A percentile compares a stretch with the other conserved stretches of the same genome.
Conservation (phyloP, 1,284 basidiomycete genomes). For the Irpex rosettiformis region DNA sequence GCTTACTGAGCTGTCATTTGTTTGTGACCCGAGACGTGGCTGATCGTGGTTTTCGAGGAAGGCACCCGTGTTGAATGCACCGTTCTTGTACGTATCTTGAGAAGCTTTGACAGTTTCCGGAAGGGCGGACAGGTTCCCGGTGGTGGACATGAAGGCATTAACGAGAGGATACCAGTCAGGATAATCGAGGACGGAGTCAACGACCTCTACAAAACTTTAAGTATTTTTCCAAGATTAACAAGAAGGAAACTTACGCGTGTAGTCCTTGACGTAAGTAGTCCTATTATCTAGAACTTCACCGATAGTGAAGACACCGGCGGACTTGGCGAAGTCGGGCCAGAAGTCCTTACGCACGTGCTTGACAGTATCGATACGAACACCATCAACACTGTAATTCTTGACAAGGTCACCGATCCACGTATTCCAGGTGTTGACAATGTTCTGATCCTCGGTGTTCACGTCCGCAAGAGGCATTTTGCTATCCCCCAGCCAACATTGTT, state of each 20-base stretch:
- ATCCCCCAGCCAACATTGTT: conserved; percentile 77
- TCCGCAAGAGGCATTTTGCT: conserved; percentile 65
- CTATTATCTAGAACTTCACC: conserved; percentile 72
- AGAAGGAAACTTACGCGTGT: conserved; percentile 20
- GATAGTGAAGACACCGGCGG: conserved; percentile 79
- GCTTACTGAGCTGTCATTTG: conserved; percentile 58
- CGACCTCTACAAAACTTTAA: conserved; percentile 34
- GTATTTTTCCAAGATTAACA: not conserved
- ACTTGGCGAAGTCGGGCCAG: conserved; percentile 66
- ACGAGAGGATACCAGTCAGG: conserved; percentile 69
- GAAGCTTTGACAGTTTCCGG: conserved; percentile 49
- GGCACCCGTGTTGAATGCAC: conserved; percentile 46
- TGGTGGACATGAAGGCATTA: conserved; percentile 61
- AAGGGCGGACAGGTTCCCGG: conserved; percentile 57
- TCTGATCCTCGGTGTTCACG: conserved; percentile 64
- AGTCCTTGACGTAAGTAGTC: conserved; percentile 40
- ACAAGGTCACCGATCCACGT: conserved; percentile 63
- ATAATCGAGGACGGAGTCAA: conserved; percentile 70
- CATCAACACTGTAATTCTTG: conserved; percentile 61
- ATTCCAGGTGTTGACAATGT: conserved; percentile 53
- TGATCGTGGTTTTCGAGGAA: conserved; percentile 86
- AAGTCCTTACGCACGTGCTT: conserved; percentile 66
- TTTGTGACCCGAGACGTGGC: conserved; percentile 66
- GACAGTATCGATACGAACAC: conserved; percentile 71
- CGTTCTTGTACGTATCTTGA: conserved; percentile 47